Percentiles rank a stretch among this genome's conserved stretches.
Evolutionary conservation across 1,284 basidiomycete species (phyloP).

Genomic region (Apiotrichum siamense): DNA sequence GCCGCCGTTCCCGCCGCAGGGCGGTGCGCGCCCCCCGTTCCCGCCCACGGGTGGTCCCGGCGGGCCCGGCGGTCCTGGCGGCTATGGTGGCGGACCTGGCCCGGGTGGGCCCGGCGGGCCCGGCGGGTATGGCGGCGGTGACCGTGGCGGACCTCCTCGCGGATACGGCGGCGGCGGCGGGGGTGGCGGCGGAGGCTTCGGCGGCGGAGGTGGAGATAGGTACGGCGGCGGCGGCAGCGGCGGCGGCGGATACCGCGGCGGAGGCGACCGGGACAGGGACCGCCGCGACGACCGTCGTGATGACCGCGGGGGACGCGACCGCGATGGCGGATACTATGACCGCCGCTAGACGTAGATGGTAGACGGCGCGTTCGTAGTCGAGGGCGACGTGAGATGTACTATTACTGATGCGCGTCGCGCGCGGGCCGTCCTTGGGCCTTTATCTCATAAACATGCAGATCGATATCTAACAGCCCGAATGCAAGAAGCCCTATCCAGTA

Average conservation of each 20-base stretch:
- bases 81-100: not conserved
- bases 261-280: not conserved
- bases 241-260: constrained; percentile 63
- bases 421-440: no score
- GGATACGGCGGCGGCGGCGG: not conserved
- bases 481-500: no score
- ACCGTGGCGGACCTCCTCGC: not conserved
- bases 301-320: not conserved
- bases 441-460: no score
- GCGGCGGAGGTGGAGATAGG: not conserved
- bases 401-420: constrained; percentile 6
- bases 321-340: constrained; percentile 68
- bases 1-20: constrained; percentile 45
- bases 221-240: not conserved
- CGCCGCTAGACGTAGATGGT: constrained; percentile 55
- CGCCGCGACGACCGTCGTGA: not conserved
- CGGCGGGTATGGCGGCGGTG: not conserved
- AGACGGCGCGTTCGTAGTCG: no score
- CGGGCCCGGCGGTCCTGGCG: not conserved
- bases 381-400: constrained; percentile 11
- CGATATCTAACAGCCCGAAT: no score
- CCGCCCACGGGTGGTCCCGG: constrained; percentile 14
- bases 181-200: not conserved
- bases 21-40: constrained; percentile 18
- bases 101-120: not conserved